phyloP scores from a whole-genome alignment of 805 yeast species.

The Starmerella kuoi region DNA sequence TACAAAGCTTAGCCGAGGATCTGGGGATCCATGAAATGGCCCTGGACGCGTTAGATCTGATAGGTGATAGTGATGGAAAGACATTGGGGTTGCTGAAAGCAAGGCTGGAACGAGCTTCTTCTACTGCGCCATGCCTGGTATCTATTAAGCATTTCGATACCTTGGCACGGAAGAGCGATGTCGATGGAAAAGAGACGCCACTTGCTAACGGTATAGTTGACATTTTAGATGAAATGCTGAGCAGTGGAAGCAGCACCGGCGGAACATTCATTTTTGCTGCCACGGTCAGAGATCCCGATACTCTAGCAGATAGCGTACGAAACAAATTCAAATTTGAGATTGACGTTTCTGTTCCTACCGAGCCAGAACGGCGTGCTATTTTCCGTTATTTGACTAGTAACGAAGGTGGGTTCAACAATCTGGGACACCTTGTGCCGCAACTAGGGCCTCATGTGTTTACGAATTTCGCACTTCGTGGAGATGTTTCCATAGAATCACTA shows the following conservation, averaged over 20 bases:
- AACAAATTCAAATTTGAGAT: constrained; percentile 66
- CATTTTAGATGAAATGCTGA: constrained; percentile 37
- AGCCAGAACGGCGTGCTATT: constrained; percentile 55
- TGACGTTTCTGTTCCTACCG: constrained; percentile 64
- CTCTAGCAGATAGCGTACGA: constrained; percentile 52
- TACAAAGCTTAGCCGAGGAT: constrained; percentile 41
- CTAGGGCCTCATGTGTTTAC: constrained; percentile 8
- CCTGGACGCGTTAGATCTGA: constrained; percentile 55
- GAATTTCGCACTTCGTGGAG: constrained; percentile 31
- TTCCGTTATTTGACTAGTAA: constrained; percentile 37
- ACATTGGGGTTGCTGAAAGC: constrained; percentile 71
- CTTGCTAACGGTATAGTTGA: constrained; percentile 41
- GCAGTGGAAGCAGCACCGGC: background rate
- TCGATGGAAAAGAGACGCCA: constrained; percentile 37
- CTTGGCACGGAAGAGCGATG: constrained; percentile 54
- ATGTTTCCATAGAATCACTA: constrained; percentile 44
- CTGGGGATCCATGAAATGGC: constrained; percentile 57
- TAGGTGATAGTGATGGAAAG: constrained; percentile 63
- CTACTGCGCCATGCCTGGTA: constrained; percentile 35
- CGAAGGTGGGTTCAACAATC: background rate
- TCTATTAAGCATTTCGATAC: constrained; percentile 64
- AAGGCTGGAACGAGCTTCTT: constrained; percentile 50
- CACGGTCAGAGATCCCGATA: constrained; percentile 57
- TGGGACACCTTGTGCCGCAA: constrained; percentile 7
- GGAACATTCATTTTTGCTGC: constrained; percentile 44